These are phyloP conservation scores for Fusarium sp. DNA, from an alignment of 2,329 filamentous ascomycete genomes.

Conservation along the genomic window DNA sequence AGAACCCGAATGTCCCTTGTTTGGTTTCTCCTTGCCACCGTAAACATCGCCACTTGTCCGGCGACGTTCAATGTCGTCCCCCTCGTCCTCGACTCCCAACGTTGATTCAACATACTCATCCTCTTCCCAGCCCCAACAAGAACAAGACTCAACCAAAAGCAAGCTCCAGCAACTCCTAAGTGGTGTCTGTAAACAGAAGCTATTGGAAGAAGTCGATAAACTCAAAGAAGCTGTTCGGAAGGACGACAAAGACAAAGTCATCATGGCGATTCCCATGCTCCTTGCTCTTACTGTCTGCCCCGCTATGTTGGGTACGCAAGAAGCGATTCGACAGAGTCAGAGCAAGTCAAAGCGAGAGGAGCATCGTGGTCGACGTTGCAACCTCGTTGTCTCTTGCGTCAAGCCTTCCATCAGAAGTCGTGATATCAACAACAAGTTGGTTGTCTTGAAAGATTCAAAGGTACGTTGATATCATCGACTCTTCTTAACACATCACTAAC, in stretches of 20 bases:
- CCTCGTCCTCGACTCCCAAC: conserved; percentile 23
- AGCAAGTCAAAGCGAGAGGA: conserved; percentile 59
- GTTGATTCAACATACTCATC: conserved; percentile 17
- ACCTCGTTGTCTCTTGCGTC: conserved; percentile 58
- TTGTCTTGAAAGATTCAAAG: conserved; percentile 58
- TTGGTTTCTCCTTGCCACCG: conserved; percentile 30
- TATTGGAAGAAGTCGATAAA: conserved; percentile 44
- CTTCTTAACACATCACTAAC: background rate
- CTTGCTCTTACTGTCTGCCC: conserved; percentile 47
- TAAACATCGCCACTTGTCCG: conserved; percentile 20
- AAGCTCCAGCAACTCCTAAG: conserved; percentile 41
- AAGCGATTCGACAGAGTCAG: conserved; percentile 60
- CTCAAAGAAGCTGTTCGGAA: conserved; percentile 43
- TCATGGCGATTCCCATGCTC: conserved; percentile 47
- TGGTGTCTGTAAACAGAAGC: conserved; percentile 39
- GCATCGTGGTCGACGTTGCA: conserved; percentile 60
- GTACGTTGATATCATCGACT: conserved; percentile 34
- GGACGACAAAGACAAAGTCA: conserved; percentile 44
- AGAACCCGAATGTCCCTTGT: conserved; percentile 23
- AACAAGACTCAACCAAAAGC: conserved; percentile 23
- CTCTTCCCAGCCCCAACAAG: conserved; percentile 21
- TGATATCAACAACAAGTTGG: conserved; percentile 56
- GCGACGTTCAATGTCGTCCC: conserved; percentile 41
- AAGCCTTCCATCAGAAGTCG: conserved; percentile 59
- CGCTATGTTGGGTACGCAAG: conserved; percentile 58